Conservation (phyloP, 345 rosid species). For the Sonneratia alba region DNA sequence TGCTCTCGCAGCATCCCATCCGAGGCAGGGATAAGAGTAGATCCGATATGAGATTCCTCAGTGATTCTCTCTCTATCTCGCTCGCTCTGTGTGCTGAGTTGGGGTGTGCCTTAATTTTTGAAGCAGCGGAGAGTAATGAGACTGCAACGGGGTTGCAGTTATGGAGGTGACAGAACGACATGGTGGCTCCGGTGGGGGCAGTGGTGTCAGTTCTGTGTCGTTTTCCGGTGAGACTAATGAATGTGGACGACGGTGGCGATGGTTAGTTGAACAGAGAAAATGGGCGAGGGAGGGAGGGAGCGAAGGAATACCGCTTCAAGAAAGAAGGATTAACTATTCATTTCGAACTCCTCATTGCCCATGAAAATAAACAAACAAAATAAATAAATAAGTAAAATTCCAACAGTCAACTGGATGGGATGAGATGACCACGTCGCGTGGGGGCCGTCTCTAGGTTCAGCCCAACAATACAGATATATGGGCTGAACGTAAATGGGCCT, state of each 20-base stretch:
- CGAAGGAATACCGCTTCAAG: neutral
- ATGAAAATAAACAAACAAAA: too few species aligned
- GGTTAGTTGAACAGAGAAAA: neutral
- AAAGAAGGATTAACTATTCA: too few species aligned
- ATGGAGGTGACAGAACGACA: neutral
- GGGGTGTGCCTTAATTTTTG: neutral
- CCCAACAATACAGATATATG: too few species aligned
- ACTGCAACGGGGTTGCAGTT: too few species aligned
- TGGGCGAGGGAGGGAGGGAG: neutral
- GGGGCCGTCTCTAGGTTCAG: too few species aligned
- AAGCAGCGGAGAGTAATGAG: neutral
- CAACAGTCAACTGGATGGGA: too few species aligned
- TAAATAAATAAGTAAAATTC: too few species aligned
- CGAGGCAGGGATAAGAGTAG: neutral
- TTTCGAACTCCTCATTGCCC: too few species aligned
- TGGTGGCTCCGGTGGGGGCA: conserved; percentile 3
- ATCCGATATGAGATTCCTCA: neutral
- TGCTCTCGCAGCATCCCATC: conserved; percentile 6
- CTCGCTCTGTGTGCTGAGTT: too few species aligned
- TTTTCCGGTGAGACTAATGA: neutral
- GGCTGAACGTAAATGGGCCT: too few species aligned
- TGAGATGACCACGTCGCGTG: too few species aligned
- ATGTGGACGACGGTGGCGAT: conserved; percentile 3
- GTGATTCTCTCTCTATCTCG: neutral
- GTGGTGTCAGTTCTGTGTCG: neutral